Evolutionary conservation across 1,284 basidiomycete species (phyloP), one percentile per base, ranked within the genome.

Genomic region (Phellopilus nigrolimitatus): DNA sequence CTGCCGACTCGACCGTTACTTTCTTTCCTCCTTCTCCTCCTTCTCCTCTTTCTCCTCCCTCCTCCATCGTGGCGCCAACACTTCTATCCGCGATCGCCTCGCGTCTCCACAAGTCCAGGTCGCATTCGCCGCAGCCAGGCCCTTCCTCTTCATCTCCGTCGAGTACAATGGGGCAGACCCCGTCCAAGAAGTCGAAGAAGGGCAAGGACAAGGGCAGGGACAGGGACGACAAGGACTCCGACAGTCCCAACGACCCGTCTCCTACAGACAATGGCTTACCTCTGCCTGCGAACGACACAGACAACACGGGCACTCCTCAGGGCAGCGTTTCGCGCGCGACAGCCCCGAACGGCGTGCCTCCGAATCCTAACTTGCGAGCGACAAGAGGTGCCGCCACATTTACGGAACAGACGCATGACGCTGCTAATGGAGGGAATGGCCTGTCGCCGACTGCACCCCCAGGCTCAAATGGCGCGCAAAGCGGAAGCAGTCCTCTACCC

Each of bases 181-280:
- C 80, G 61, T 88, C 87, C 59, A 88, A 85, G 76, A 87, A 82
- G 74, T 70, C 76, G 59, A 84, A 79, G 75, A 88, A 83, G 71
- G 45, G 49, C n/a, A 41, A 79, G 69, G 80, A 84, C 59, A 78
- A 71, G 63, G 79, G 80, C 47, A 57, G 57, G 46, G 62, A 66
- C 47, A 60, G 59, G 43, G 69, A 68, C 2, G 50, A 44, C 28
- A 42, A 42, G 9, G 50, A 36, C 25, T 44, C 46, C 25, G 27
- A 19, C 6, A 43, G 21, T 27, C 47, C 52, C 13, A 44, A 43
- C 21, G 53, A 40, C 13, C 27, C 12, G 19, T 48, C 51, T 10
- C 33, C 51, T 3, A 42, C 45, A 17, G 49, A 50, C 28, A 38
- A 48, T 50, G 57, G 60, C 31, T 55, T 60, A 8, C 59, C 57